Evolutionary conservation across 345 rosid species (phyloP).

Genomic region (Garcia nutans): DNA sequence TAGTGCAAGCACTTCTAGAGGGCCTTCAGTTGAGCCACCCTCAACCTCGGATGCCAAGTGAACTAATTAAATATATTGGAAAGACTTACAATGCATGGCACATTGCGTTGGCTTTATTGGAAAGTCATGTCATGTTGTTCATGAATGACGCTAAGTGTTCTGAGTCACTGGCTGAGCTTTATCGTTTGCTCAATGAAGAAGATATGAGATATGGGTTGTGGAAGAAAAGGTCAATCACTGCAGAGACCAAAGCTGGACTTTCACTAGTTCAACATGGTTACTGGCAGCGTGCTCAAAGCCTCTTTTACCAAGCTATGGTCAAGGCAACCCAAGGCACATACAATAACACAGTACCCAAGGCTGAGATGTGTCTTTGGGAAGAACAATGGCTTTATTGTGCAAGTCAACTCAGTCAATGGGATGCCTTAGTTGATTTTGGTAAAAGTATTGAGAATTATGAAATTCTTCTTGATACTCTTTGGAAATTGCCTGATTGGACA

Average conservation of each 20-base stretch:
- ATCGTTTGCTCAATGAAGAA: constrained; percentile 91
- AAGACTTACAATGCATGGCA: constrained; percentile 99
- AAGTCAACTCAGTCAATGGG: constrained; percentile 97
- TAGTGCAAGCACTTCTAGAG: constrained; percentile 97
- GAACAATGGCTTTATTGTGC: constrained; percentile 99
- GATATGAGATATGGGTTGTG: constrained; percentile 99
- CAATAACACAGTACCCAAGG: constrained; percentile 94
- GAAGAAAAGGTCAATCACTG: constrained; percentile 93
- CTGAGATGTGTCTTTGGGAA: constrained; percentile 99
- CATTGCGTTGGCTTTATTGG: constrained; percentile 83
- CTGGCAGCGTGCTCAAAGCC: constrained; percentile 93
- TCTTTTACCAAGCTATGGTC: constrained; percentile 95
- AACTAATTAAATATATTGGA: constrained; percentile 93
- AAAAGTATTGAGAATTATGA: constrained; percentile 91
- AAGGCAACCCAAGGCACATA: constrained; percentile 99
- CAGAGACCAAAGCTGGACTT: constrained; percentile 96
- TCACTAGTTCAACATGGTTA: constrained; percentile 97
- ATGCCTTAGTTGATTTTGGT: constrained; percentile 91
- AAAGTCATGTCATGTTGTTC: constrained; percentile 94
- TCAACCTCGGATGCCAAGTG: constrained; percentile 98
- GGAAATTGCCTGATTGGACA: constrained; percentile 97
- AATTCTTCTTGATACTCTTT: constrained; percentile 86
- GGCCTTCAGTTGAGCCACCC: constrained; percentile 98
- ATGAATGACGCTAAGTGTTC: constrained; percentile 86
- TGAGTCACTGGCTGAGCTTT: constrained; percentile 95